These are phyloP conservation scores for Vicia villosa DNA, from an alignment of 306 rosid genomes.

Conservation along the genomic window DNA sequence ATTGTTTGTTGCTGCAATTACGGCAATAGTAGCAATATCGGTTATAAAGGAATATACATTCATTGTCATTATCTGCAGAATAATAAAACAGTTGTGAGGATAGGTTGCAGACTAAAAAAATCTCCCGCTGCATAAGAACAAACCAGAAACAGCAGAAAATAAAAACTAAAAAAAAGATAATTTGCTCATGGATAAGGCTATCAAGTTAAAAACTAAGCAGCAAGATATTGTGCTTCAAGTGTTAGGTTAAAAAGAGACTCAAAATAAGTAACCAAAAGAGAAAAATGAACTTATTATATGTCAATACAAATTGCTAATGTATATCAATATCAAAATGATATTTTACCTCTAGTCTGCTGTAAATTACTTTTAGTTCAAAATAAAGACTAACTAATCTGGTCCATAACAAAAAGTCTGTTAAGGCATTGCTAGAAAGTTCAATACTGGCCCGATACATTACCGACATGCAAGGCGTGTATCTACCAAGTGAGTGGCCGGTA, in stretches of 20 bases:
- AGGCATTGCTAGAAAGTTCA: slow-evolving; percentile 15
- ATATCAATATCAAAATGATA: slow-evolving; percentile 35
- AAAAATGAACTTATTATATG: too few relatives aligned
- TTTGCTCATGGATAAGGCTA: slow-evolving; percentile 4
- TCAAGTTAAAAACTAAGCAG: slow-evolving; percentile 8
- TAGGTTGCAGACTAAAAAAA: too few relatives aligned
- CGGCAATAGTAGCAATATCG: too few relatives aligned
- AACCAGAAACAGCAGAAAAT: too few relatives aligned
- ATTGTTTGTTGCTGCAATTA: too few relatives aligned
- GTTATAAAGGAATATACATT: too few relatives aligned
- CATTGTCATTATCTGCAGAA: too few relatives aligned
- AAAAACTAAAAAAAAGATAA: background rate
- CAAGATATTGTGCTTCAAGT: slow-evolving; percentile 26
- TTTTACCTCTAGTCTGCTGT: slow-evolving; percentile 35
- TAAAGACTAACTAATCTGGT: slow-evolving; percentile 14
- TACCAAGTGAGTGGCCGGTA: too few relatives aligned
- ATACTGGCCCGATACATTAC: slow-evolving; percentile 53
- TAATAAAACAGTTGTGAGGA: too few relatives aligned
- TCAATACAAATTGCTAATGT: slow-evolving; percentile 17
- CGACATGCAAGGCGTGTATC: slow-evolving; percentile 93
- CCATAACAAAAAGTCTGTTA: slow-evolving; percentile 20
- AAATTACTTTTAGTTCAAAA: slow-evolving; percentile 32
- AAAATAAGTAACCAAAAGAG: too few relatives aligned
- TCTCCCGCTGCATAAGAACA: too few relatives aligned
- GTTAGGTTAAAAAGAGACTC: too few relatives aligned